A percentile compares a stretch with the other conserved stretches of the same genome.
Conservation (phyloP, 2,329 filamentous ascomycete genomes). For the Aspergillus calidoustus region DNA sequence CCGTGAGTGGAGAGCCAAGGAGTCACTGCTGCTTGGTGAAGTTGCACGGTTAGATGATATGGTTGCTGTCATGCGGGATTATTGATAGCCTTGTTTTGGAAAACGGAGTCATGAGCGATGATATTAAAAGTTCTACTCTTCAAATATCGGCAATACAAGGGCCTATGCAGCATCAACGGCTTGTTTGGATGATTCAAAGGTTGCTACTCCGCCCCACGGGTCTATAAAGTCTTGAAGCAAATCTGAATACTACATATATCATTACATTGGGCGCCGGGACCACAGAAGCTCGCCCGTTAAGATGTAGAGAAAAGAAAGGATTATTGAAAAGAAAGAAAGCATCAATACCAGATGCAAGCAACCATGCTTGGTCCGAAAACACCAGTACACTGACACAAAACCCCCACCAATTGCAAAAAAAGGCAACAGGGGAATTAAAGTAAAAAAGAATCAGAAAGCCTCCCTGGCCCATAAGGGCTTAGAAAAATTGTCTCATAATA, state of each 20-base stretch:
- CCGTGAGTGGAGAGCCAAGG: conserved; percentile 64
- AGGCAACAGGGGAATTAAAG: conserved; percentile 4
- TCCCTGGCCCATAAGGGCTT: neutral
- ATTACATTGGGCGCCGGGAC: neutral
- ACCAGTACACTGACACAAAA: conserved; percentile 5
- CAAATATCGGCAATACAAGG: no score
- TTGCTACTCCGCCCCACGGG: no score
- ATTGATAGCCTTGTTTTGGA: conserved; percentile 44
- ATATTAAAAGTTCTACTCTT: neutral
- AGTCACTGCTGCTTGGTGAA: conserved; percentile 77
- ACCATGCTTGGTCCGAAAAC: neutral
- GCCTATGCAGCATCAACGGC: no score
- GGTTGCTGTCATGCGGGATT: conserved; percentile 81
- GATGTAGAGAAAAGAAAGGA: neutral
- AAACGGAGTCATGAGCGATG: conserved; percentile 7
- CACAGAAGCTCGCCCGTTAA: neutral
- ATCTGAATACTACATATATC: neutral
- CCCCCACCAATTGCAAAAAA: neutral
- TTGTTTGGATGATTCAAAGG: no score
- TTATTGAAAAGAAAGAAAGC: neutral
- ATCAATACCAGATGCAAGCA: neutral
- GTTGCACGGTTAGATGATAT: conserved; percentile 82
- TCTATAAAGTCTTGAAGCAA: no score
- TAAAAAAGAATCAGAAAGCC: conserved; percentile 15
- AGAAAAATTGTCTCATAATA: neutral